Conservation (phyloP, 1,139 yeast genomes). For the Blastobotrys elegans region DNA sequence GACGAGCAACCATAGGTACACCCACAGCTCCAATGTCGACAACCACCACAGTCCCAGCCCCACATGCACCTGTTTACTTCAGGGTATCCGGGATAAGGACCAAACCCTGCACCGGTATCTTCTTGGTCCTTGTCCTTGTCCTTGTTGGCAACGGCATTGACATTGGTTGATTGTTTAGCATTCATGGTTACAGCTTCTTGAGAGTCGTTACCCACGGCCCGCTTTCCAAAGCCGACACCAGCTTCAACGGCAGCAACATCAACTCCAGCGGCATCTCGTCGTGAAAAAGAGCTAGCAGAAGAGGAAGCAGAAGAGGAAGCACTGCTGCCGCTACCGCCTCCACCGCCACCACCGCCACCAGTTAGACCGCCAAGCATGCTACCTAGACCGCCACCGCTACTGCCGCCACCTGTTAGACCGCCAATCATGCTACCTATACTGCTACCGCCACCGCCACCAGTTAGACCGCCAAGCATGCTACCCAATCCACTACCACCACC, state of each 20-base stretch:
- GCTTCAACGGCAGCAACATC: no score
- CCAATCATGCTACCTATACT: neutral
- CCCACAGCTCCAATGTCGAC: constrained; percentile 2
- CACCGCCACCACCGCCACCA: no score
- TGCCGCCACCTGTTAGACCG: neutral
- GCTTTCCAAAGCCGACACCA: no score
- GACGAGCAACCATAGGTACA: neutral
- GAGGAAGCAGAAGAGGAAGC: no score
- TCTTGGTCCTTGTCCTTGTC: neutral
- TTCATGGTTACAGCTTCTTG: neutral
- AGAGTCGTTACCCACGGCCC: no score
- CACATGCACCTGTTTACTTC: neutral
- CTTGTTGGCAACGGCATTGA: neutral
- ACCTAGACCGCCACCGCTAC: neutral
- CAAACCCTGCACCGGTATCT: neutral
- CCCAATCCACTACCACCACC: neutral
- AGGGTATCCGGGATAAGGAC: no score
- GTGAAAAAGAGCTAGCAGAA: no score
- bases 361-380: neutral
- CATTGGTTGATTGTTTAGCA: neutral
- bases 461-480: neutral
- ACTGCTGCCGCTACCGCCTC: no score
- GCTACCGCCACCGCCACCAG: constrained; percentile 4
- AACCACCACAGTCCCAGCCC: neutral
- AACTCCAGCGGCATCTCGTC: no score